Conservation (phyloP, 2,329 filamentous ascomycete genomes). For the Colletotrichum limetticola region DNA sequence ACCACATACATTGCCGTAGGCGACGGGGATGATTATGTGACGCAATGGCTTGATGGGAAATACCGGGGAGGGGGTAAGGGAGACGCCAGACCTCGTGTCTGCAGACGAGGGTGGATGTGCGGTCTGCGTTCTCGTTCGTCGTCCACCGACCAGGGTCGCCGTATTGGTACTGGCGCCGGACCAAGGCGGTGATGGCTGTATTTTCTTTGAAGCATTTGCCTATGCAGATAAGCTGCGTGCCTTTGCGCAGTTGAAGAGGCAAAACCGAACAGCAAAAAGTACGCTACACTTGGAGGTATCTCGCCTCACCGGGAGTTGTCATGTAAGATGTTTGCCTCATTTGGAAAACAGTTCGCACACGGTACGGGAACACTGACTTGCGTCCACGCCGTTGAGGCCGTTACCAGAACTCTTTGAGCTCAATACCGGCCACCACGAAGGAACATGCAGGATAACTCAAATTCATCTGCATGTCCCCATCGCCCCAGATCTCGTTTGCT, state of each 20-base stretch:
- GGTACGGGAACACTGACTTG: background rate
- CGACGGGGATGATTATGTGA: conserved; percentile 24
- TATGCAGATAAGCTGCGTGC: conserved; percentile 17
- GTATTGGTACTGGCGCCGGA: conserved; percentile 27
- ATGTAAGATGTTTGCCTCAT: conserved; percentile 1
- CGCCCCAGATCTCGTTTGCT: conserved; percentile 17
- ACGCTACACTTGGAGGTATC: background rate
- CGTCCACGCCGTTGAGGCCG: background rate
- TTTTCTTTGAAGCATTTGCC: background rate
- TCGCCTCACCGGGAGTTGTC: background rate
- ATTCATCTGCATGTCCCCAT: conserved; percentile 31
- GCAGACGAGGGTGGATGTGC: conserved; percentile 17
- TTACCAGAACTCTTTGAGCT: background rate
- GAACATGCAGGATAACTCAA: conserved; percentile 31
- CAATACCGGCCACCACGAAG: conserved; percentile 12
- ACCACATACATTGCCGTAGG: conserved; percentile 7
- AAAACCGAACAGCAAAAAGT: background rate
- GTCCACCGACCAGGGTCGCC: conserved; percentile 1
- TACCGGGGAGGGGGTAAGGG: conserved; percentile 2
- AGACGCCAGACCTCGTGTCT: conserved; percentile 18
- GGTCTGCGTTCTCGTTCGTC: conserved; percentile 19
- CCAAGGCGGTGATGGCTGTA: conserved; percentile 24
- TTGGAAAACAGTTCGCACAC: conserved; percentile 19
- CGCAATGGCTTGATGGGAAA: conserved; percentile 19
- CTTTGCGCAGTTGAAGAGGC: background rate